Evolutionary conservation across 805 yeast species (phyloP), one percentile per base, ranked within the genome.

Genomic region (Schwanniomyces yamadae): DNA sequence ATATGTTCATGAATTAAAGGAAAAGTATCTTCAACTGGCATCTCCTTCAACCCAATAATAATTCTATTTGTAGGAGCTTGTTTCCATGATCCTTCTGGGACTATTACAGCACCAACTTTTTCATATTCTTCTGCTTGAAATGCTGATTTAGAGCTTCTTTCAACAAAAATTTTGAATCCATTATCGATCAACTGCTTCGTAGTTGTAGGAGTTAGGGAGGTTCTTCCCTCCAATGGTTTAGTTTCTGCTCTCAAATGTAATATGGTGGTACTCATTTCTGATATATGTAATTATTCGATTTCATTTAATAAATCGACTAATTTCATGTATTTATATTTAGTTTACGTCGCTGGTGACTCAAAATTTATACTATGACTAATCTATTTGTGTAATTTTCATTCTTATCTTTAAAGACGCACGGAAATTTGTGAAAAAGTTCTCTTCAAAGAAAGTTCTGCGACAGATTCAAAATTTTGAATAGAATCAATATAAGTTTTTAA

Each of bases 191-290:
- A 73, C 52, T 81, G 75, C 66, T 86, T 84, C 49, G 95, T 82
- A 25, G 96, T 86, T 28, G 87, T 66, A 21, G 99, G 99, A 2
- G 99, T 89, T 52, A 93, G 73, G 28, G 96, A 97, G 28, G 98
- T 95, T 71, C 99, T 84, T 44, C 95, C 96, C 69, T 93, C 99
- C 55, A 88, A 68, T 19, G 98, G 96, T 78, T 93, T 93, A 54
- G 93, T 85, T 63, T 93, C 99, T 22, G 97, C 97, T 73, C 99
- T 84, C 44, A 93, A 71, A 55, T 93, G 99, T 46, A 93, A 70
- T 35, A 74, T 80, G n/a, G n/a, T n/a, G n/a, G n/a, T n/a, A n/a
- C n/a, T n/a, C n/a, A n/a, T n/a, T n/a, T n/a, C n/a, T n/a, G n/a
- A n/a, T n/a, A n/a, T n/a, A n/a, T n/a, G n/a, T n/a, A n/a, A n/a